Conservation (phyloP, 2,329 filamentous ascomycete species). For the Colletotrichum filicis region DNA sequence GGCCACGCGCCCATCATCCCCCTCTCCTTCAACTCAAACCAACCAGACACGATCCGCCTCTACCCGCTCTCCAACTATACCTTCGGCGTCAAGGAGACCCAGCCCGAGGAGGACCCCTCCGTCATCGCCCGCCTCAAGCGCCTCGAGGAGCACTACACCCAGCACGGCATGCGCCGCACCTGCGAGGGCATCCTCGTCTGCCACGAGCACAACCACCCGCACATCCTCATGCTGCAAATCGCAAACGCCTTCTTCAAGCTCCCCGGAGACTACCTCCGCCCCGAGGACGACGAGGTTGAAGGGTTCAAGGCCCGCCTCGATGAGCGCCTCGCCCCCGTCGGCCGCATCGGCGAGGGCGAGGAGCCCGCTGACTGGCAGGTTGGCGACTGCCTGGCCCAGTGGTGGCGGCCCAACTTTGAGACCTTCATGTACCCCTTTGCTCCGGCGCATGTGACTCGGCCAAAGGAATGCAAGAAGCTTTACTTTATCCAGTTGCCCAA, state of each 20-base stretch:
- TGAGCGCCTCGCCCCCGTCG: slow-evolving; percentile 92
- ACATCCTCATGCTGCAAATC: slow-evolving; percentile 99
- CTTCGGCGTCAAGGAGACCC: slow-evolving; percentile 97
- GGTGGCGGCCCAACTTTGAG: slow-evolving; percentile 99
- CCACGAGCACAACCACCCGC: slow-evolving; percentile 98
- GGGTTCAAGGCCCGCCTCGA: slow-evolving; percentile 96
- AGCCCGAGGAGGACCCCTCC: slow-evolving; percentile 96
- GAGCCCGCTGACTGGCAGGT: slow-evolving; percentile 91
- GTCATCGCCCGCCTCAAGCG: slow-evolving; percentile 92
- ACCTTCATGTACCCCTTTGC: slow-evolving; percentile 99
- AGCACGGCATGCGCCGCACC: slow-evolving; percentile 95
- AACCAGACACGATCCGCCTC: slow-evolving; percentile 88
- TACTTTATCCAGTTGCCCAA: slow-evolving; percentile 96
- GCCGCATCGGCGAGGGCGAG: slow-evolving; percentile 84
- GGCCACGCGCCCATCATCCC: slow-evolving; percentile 82
- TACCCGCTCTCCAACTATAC: slow-evolving; percentile 99
- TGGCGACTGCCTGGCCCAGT: slow-evolving; percentile 94
- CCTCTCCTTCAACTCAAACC: slow-evolving; percentile 86
- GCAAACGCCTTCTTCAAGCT: slow-evolving; percentile 99
- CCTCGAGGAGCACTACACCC: slow-evolving; percentile 92
- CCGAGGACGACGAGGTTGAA: slow-evolving; percentile 89
- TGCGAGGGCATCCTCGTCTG: slow-evolving; percentile 98
- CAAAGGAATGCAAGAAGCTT: slow-evolving; percentile 99
- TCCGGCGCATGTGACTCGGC: slow-evolving; percentile 92
- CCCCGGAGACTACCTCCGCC: slow-evolving; percentile 92